Base-by-base conservation (phyloP, 179 eudicot genomes). In the Kewa caespitosa region DNA sequence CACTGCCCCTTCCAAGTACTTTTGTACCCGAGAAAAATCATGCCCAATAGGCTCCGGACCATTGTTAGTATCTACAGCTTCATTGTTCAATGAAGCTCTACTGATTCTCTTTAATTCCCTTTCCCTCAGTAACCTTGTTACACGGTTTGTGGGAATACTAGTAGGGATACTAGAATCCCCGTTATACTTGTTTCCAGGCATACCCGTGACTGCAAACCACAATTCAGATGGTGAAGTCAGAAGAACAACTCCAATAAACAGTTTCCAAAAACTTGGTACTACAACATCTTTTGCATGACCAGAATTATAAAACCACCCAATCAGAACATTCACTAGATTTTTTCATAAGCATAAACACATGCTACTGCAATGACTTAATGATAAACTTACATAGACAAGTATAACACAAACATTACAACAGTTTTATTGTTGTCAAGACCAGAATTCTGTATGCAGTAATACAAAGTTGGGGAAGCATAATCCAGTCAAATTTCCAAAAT, bases 151-250 rank as follows among this genome's bases (percentile, higher is more conserved):
- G 73, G 87, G 91, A 59, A 88, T 81, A 73, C 83, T 69, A 39
- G 87, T 70, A 70, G 87, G 90, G 57, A 88, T 83, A 73, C 83
- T 67, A 41, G 88, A 80, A 79, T 84, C 71, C 63, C 83, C 84
- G 75, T 84, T 84, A 72, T 78, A 86, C 87, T 85, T 87, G 86
- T 86, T 91, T 82, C 91, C 97, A 74, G 99, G 95, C 99, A 95
- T 95, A 72, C 33, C 79, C 80, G 71, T 85, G 46, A 85, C 87
- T 83, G 78, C 77, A 75, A 81, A 64, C 76, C 54, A 74, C 82
- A 80, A 82, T 78, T 81, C 72, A 61, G 63, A 70, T 46, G 52
- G 38, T 64, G 61, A 67, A 78, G 78, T 85, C 57, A 74, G 38
- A 52, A 79, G 39, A 41, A 38, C 72, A 70, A 48, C 41, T 17